Percentiles rank a stretch among this genome's conserved stretches.
phyloP scores from a whole-genome alignment of 306 rosid genomes.

The Betula pendula region DNA sequence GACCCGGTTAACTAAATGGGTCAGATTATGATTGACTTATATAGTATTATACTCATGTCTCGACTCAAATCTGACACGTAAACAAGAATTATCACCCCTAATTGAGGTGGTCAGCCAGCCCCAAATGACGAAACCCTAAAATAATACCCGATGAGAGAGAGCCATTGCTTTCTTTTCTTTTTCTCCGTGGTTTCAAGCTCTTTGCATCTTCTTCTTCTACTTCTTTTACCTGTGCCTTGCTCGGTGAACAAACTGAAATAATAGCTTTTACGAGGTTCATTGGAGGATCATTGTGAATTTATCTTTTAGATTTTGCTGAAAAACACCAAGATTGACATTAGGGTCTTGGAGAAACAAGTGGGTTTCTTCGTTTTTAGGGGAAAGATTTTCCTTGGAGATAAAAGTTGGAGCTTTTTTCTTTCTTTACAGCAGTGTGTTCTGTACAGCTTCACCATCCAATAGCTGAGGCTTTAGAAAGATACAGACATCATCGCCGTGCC shows the following conservation, averaged over 20 bases:
- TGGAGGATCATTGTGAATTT: not conserved
- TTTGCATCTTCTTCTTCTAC: not conserved
- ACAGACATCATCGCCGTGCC: conserved; percentile 26
- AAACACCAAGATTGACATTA: too few relatives aligned
- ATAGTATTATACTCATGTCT: too few relatives aligned
- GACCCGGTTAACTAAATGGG: too few relatives aligned
- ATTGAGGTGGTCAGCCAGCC: too few relatives aligned
- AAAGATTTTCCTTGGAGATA: too few relatives aligned
- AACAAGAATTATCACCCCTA: too few relatives aligned
- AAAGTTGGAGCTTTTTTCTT: not conserved
- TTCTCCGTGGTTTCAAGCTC: not conserved
- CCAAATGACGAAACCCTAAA: too few relatives aligned
- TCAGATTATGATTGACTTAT: too few relatives aligned
- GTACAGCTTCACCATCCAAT: conserved; percentile 23
- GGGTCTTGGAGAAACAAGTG: not conserved
- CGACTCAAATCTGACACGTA: too few relatives aligned
- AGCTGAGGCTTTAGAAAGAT: conserved; percentile 18
- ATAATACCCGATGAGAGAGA: conserved; percentile 9
- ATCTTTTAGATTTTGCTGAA: not conserved
- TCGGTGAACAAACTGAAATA: not conserved
- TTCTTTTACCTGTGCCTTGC: not conserved
- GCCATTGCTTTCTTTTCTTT: not conserved
- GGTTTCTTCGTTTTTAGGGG: not conserved
- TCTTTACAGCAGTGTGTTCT: conserved; percentile 16
- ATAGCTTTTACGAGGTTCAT: not conserved